These are phyloP conservation scores for Boletus reticuloceps DNA, from an alignment of 768 basidiomycete genomes.

Conservation along the genomic window DNA sequence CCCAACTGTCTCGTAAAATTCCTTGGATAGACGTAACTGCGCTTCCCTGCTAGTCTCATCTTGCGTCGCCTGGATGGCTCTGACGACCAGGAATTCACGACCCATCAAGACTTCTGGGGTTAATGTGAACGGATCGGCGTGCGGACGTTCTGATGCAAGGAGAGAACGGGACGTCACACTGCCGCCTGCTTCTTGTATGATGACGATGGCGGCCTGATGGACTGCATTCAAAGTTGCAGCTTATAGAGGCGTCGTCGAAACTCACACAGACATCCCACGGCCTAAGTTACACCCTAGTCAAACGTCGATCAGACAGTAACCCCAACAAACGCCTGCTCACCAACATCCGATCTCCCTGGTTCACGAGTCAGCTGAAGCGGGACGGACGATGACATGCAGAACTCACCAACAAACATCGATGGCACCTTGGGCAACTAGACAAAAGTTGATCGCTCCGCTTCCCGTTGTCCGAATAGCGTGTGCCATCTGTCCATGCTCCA, in stretches of 20 bases:
- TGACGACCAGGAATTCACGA: slow-evolving; percentile 74
- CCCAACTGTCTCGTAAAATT: slow-evolving; percentile 79
- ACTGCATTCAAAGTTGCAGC: background rate
- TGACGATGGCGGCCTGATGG: slow-evolving; percentile 74
- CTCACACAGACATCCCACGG: slow-evolving; percentile 85
- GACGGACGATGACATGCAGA: background rate
- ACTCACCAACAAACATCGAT: slow-evolving; percentile 83
- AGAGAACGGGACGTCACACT: slow-evolving; percentile 61
- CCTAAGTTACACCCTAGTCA: slow-evolving; percentile 26
- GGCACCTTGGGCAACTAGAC: slow-evolving; percentile 85
- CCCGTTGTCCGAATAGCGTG: slow-evolving; percentile 82
- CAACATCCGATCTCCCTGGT: slow-evolving; percentile 78
- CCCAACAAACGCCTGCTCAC: slow-evolving; percentile 29
- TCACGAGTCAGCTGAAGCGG: background rate
- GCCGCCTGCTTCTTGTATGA: slow-evolving; percentile 86
- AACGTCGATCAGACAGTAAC: background rate
- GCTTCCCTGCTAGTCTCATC: slow-evolving; percentile 62
- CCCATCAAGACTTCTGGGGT: slow-evolving; percentile 71
- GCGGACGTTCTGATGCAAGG: slow-evolving; percentile 35
- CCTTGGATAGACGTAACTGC: slow-evolving; percentile 74
- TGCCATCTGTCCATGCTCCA: slow-evolving; percentile 74
- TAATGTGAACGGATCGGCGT: slow-evolving; percentile 48
- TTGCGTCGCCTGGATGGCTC: slow-evolving; percentile 59
- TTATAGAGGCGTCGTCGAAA: background rate
- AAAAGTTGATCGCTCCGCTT: slow-evolving; percentile 80